Conservation (phyloP, 371 early-diverging fungal genomes). For the Syncephalastrum sp. region DNA sequence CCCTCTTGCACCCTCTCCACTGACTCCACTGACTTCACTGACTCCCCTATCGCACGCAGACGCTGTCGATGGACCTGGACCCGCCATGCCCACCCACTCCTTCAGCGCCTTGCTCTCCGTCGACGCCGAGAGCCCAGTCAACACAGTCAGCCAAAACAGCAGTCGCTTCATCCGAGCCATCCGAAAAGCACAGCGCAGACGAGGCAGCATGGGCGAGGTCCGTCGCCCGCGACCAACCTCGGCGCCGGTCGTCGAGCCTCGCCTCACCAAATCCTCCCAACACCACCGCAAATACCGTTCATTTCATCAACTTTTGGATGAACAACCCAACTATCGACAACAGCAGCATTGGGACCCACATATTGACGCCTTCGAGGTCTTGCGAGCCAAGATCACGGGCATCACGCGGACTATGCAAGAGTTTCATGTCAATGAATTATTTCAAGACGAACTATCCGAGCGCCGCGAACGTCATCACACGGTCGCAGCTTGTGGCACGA, state of each 20-base stretch:
- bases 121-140: constrained; percentile 1
- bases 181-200: constrained; percentile 20
- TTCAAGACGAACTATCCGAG: constrained; percentile 31
- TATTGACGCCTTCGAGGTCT: constrained; percentile 46
- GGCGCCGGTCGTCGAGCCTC: constrained; percentile 21
- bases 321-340: constrained; percentile 4
- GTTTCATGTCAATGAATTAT: constrained; percentile 44
- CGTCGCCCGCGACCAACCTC: constrained; percentile 21
- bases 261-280: constrained; percentile 32
- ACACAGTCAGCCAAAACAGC: constrained; percentile 3
- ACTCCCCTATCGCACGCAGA: too few relatives aligned
- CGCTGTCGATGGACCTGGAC: not conserved
- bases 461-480: constrained; percentile 15
- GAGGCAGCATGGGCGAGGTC: constrained; percentile 34
- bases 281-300: constrained; percentile 9
- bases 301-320: constrained; percentile 7
- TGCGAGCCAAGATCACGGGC: constrained; percentile 43
- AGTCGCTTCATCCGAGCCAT: constrained; percentile 19
- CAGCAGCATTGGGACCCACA: constrained; percentile 39
- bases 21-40: too few relatives aligned
- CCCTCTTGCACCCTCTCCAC: not conserved
- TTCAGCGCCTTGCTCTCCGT: constrained; percentile 8
- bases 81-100: constrained; percentile 10
- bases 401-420: constrained; percentile 50
- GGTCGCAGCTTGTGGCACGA: constrained; percentile 4